Evolutionary conservation across 164 flowering plant species (phyloP).

Genomic region (Berberis vulgaris): DNA sequence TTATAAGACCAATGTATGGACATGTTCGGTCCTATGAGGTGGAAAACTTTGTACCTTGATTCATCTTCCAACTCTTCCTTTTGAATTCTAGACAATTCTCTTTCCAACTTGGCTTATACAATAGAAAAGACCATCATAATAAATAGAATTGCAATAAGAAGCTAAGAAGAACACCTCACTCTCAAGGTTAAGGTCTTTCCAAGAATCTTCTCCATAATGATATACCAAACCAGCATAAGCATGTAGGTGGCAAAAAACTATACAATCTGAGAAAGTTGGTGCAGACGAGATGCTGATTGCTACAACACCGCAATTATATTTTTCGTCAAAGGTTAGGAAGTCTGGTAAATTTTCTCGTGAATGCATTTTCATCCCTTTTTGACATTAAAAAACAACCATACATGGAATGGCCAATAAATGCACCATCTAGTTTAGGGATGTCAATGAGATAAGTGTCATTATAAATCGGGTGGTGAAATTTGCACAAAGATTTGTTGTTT

Average conservation of each 20-base stretch:
- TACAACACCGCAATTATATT: neutral
- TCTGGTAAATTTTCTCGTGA: neutral
- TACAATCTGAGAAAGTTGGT: slow-evolving; percentile 4
- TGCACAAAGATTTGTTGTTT: neutral
- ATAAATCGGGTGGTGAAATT: neutral
- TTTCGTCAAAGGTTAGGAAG: neutral
- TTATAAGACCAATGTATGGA: neutral
- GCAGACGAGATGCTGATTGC: neutral
- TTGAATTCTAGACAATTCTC: neutral
- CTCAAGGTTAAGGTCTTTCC: neutral
- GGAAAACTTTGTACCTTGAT: neutral
- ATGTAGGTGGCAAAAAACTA: neutral
- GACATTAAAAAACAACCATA: slow-evolving; percentile 6
- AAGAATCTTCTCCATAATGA: neutral
- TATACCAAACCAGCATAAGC: neutral
- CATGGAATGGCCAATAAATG: neutral
- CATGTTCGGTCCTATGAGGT: neutral
- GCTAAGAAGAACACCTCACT: neutral
- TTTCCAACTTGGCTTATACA: neutral
- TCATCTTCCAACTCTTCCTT: too few relatives aligned
- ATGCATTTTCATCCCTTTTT: neutral
- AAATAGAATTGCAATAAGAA: slow-evolving; percentile 1
- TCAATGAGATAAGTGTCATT: neutral
- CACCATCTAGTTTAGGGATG: neutral
- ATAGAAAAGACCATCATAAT: slow-evolving; percentile 1